Conservation (phyloP, 352 stramenopile species). For the Plasmopara viticola region DNA sequence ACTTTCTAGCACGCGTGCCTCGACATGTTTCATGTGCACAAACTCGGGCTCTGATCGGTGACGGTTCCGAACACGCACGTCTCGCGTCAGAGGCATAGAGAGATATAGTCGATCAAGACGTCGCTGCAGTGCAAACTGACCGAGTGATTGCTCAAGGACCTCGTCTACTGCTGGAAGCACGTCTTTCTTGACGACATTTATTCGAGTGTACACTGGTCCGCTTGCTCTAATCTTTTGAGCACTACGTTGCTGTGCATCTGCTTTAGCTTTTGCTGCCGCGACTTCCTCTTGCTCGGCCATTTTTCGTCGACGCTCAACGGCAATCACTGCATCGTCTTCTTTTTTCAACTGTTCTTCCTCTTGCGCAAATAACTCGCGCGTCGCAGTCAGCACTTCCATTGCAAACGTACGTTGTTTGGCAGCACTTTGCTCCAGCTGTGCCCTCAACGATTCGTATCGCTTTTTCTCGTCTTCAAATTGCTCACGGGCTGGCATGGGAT, state of each 20-base stretch:
- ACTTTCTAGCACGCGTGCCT: slow-evolving; percentile 35
- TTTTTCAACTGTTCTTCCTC: slow-evolving; percentile 43
- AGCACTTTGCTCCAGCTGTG: slow-evolving; percentile 27
- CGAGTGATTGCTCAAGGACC: slow-evolving; percentile 46
- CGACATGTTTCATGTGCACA: slow-evolving; percentile 55
- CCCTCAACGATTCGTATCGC: slow-evolving; percentile 23
- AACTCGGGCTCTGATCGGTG: slow-evolving; percentile 49
- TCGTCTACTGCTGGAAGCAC: slow-evolving; percentile 47
- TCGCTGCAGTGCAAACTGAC: slow-evolving; percentile 36
- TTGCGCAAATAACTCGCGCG: slow-evolving; percentile 45
- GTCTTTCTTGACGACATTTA: slow-evolving; percentile 52
- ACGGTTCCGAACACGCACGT: slow-evolving; percentile 31
- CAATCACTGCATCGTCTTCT: slow-evolving; percentile 45
- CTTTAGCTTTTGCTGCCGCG: slow-evolving; percentile 40
- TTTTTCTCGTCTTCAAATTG: slow-evolving; percentile 38
- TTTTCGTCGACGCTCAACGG: slow-evolving; percentile 37
- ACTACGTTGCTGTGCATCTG: slow-evolving; percentile 30
- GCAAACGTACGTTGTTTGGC: slow-evolving; percentile 41
- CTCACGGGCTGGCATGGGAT: slow-evolving; percentile 39
- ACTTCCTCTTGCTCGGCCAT: slow-evolving; percentile 41
- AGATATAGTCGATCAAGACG: slow-evolving; percentile 49
- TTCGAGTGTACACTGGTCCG: slow-evolving; percentile 34
- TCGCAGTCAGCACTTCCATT: slow-evolving; percentile 58
- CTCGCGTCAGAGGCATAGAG: slow-evolving; percentile 30
- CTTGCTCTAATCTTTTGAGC: slow-evolving; percentile 18